Evolutionary conservation across 2,329 filamentous ascomycete genomes (phyloP).

Genomic region (Penicillium brasilianum): DNA sequence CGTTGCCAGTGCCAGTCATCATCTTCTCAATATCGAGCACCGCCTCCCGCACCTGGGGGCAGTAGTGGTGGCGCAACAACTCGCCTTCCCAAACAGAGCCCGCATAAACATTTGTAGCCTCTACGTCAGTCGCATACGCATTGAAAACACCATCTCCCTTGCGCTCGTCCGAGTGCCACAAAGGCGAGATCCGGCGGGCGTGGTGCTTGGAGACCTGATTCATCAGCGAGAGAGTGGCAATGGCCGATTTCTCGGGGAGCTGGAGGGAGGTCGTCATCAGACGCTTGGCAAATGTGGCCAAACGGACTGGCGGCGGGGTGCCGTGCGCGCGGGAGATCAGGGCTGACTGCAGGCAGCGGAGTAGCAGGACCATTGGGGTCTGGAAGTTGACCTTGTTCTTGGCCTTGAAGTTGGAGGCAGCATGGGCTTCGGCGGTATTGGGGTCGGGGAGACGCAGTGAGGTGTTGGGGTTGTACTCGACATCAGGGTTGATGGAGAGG

Average conservation of each 20-base stretch:
- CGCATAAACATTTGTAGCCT: slow-evolving; percentile 88
- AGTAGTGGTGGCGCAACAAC: slow-evolving; percentile 81
- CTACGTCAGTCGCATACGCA: slow-evolving; percentile 72
- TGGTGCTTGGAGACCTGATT: slow-evolving; percentile 80
- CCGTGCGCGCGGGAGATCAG: slow-evolving; percentile 77
- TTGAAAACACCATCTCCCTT: slow-evolving; percentile 89
- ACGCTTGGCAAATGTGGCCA: slow-evolving; percentile 94
- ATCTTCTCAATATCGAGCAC: slow-evolving; percentile 71
- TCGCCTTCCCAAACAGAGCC: slow-evolving; percentile 94
- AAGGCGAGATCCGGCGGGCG: slow-evolving; percentile 76
- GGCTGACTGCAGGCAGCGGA: slow-evolving; percentile 81
- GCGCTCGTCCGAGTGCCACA: slow-evolving; percentile 95
- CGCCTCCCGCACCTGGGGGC: slow-evolving; percentile 81
- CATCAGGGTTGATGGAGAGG: slow-evolving; percentile 78
- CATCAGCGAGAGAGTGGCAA: slow-evolving; percentile 78
- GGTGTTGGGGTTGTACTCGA: slow-evolving; percentile 77
- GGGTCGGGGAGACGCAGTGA: slow-evolving; percentile 74
- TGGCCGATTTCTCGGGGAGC: slow-evolving; percentile 84
- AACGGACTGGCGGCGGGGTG: slow-evolving; percentile 76
- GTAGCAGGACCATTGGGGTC: slow-evolving; percentile 88
- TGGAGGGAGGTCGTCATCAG: slow-evolving; percentile 82
- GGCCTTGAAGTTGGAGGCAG: slow-evolving; percentile 44
- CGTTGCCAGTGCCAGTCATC: slow-evolving; percentile 44
- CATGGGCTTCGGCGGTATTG: slow-evolving; percentile 49
- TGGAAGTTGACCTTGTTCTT: slow-evolving; percentile 86